A percentile compares a stretch with the other conserved stretches of the same genome.
Conservation (phyloP, 129 eudicot species). For the Arctium minus region DNA sequence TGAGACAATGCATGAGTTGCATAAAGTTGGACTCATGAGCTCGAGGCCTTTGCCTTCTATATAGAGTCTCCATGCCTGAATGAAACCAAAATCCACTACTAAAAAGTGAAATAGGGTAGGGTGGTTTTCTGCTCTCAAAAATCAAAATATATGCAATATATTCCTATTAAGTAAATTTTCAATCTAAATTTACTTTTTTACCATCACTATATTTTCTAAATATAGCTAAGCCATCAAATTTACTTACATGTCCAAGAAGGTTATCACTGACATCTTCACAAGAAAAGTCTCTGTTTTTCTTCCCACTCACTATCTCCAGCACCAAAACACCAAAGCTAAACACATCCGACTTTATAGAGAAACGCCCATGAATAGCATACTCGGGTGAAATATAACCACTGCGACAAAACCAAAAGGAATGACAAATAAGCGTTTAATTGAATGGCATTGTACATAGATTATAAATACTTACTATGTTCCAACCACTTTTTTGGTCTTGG, state of each 20-base stretch:
- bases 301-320: slow-evolving; percentile 32
- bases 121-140: too few relatives aligned
- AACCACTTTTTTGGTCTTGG: slow-evolving; percentile 31
- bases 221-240: background rate
- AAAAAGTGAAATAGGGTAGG: too few relatives aligned
- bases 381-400: slow-evolving; percentile 35
- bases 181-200: too few relatives aligned
- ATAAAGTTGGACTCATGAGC: slow-evolving; percentile 10
- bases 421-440: background rate
- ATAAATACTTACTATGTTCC: slow-evolving; percentile 32
- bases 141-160: too few relatives aligned
- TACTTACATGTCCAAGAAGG: slow-evolving; percentile 41
- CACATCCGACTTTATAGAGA: slow-evolving; percentile 37
- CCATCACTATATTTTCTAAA: background rate
- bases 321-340: slow-evolving; percentile 36
- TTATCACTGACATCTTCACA: slow-evolving; percentile 25
- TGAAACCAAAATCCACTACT: background rate
- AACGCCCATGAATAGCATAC: slow-evolving; percentile 34
- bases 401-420: background rate
- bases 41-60: slow-evolving; percentile 16
- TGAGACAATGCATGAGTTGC: background rate
- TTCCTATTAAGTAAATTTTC: background rate
- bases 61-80: slow-evolving; percentile 15
- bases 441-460: background rate
- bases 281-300: slow-evolving; percentile 35